Percentiles rank a stretch among this genome's conserved stretches.
phyloP scores from a whole-genome alignment of 1,139 yeast genomes.

The Petasospora rhodanensis region DNA sequence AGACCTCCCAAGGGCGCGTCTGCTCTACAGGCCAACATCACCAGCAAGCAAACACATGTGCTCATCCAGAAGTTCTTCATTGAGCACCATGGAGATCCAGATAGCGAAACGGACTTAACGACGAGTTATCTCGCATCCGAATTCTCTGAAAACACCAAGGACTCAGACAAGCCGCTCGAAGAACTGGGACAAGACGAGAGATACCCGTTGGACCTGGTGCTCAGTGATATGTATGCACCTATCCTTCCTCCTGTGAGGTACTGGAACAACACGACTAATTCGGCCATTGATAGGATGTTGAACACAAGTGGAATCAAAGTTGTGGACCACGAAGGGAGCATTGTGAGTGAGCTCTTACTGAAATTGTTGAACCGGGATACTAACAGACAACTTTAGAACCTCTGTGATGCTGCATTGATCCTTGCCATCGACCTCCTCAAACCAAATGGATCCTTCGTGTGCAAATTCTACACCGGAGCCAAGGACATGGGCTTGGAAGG shows the following conservation, averaged over 20 bases:
- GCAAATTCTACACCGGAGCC: slow-evolving; percentile 67
- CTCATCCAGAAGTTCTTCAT: slow-evolving; percentile 52
- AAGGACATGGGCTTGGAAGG: slow-evolving; percentile 59
- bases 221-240: slow-evolving; percentile 88
- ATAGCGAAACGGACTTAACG: slow-evolving; percentile 3
- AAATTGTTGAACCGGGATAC: too few species aligned
- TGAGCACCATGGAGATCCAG: slow-evolving; percentile 1
- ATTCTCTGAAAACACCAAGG: slow-evolving; percentile 15
- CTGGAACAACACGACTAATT: slow-evolving; percentile 70
- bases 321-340: slow-evolving; percentile 57
- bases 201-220: slow-evolving; percentile 57
- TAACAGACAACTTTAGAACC: slow-evolving; percentile 45
- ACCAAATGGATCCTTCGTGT: slow-evolving; percentile 67
- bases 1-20: slow-evolving; percentile 78
- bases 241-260: slow-evolving; percentile 60
- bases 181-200: slow-evolving; percentile 6
- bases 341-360: slow-evolving; percentile 45
- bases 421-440: slow-evolving; percentile 65
- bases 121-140: slow-evolving; percentile 22
- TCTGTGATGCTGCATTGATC: slow-evolving; percentile 87
- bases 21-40: slow-evolving; percentile 81
- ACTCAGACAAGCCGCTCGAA: too few species aligned
- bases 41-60: slow-evolving; percentile 61
- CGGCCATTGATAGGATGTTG: slow-evolving; percentile 74
- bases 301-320: slow-evolving; percentile 62